Conservation (phyloP, 2,329 filamentous ascomycete species). For the Diaporthe sp. region DNA sequence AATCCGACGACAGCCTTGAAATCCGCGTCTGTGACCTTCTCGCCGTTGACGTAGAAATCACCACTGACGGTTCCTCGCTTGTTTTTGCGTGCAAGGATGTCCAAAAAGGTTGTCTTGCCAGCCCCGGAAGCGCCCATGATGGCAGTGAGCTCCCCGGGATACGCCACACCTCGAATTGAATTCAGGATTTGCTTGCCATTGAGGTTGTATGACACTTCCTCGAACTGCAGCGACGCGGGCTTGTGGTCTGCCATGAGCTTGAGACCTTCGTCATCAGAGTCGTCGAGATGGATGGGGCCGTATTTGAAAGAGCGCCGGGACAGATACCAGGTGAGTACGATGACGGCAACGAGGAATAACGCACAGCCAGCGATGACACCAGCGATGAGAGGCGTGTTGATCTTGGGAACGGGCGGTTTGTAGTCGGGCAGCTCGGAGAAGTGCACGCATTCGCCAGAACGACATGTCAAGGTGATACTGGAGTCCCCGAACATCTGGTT, state of each 20-base stretch:
- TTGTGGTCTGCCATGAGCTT: conserved; percentile 94
- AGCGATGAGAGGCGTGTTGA: conserved; percentile 97
- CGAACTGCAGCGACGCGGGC: conserved; percentile 88
- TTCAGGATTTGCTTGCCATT: conserved; percentile 90
- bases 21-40: conserved; percentile 86
- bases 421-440: conserved; percentile 95
- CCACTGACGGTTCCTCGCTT: conserved; percentile 86
- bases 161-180: conserved; percentile 86
- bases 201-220: conserved; percentile 87
- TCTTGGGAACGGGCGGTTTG: conserved; percentile 87
- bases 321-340: conserved; percentile 88
- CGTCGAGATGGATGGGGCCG: conserved; percentile 86
- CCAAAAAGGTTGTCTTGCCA: conserved; percentile 96
- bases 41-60: conserved; percentile 93
- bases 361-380: conserved; percentile 89
- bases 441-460: conserved; percentile 92
- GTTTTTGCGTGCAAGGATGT: conserved; percentile 96
- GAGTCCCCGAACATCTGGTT: conserved; percentile 90
- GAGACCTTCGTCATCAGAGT: conserved; percentile 88
- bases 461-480: conserved; percentile 87
- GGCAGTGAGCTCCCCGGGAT: conserved; percentile 93
- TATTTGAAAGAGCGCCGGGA: conserved; percentile 79
- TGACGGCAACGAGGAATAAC: conserved; percentile 89
- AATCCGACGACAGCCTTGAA: conserved; percentile 96
- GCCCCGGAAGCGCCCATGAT: conserved; percentile 99